Conservation (phyloP, 2,329 filamentous ascomycete species). For the Colletotrichum neosansevieriae region DNA sequence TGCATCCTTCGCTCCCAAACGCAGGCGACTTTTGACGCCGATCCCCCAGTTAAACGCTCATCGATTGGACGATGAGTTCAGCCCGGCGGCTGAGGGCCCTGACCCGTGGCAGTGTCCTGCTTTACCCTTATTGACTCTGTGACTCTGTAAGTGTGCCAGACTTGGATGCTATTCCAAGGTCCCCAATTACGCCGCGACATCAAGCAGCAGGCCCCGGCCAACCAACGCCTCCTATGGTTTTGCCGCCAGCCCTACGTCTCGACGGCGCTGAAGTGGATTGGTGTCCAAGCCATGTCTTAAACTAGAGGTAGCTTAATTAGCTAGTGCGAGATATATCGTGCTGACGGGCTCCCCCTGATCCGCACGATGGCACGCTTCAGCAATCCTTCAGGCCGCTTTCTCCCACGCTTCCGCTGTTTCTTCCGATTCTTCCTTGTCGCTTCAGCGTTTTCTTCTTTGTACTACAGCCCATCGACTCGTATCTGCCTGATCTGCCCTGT, state of each 20-base stretch:
- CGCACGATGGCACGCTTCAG: constrained; percentile 15
- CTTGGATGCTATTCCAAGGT: neutral
- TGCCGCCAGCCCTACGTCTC: constrained; percentile 23
- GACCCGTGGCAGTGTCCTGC: too few relatives aligned
- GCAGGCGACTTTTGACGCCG: neutral
- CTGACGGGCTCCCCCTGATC: constrained; percentile 11
- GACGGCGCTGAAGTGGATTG: constrained; percentile 8
- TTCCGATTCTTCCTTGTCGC: neutral
- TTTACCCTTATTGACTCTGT: too few relatives aligned
- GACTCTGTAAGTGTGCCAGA: too few relatives aligned
- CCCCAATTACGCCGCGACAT: neutral
- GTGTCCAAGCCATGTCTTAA: constrained; percentile 6
- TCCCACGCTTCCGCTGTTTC: neutral
- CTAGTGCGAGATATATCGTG: neutral
- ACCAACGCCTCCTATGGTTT: neutral
- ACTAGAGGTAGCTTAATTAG: neutral
- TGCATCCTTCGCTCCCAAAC: constrained; percentile 27
- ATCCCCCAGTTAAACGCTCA: constrained; percentile 6
- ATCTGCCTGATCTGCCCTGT: constrained; percentile 2
- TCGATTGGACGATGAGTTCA: constrained; percentile 5
- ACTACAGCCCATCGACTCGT: neutral
- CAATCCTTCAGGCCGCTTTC: neutral
- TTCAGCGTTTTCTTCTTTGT: neutral
- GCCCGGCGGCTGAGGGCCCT: too few relatives aligned
- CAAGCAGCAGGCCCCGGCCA: neutral